A percentile compares a stretch with the other conserved stretches of the same genome.
Conservation (phyloP, 2,329 filamentous ascomycete species). For the Parastagonospora nodorum region DNA sequence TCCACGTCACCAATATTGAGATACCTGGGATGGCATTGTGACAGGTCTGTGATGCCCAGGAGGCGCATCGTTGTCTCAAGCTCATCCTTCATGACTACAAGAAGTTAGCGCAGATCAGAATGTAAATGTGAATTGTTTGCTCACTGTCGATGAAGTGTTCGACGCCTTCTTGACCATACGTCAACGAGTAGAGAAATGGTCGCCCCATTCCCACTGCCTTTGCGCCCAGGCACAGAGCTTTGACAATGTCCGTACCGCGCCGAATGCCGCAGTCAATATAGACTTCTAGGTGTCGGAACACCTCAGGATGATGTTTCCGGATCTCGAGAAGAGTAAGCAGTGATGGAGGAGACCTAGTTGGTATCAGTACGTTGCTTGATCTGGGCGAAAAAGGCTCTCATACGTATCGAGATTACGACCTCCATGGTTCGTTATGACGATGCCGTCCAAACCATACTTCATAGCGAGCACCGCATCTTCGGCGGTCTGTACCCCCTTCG, state of each 20-base stretch:
- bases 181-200: slow-evolving; percentile 64
- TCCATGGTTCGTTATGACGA: slow-evolving; percentile 57
- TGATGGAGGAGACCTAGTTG: slow-evolving; percentile 48
- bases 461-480: slow-evolving; percentile 48
- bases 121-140: neutral
- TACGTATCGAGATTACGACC: slow-evolving; percentile 53
- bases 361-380: neutral
- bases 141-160: slow-evolving; percentile 37
- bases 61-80: slow-evolving; percentile 59
- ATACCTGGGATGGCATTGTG: slow-evolving; percentile 62
- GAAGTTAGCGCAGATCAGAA: neutral
- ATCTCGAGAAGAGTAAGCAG: slow-evolving; percentile 67
- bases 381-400: neutral
- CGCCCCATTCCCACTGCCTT: slow-evolving; percentile 66
- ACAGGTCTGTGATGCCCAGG: slow-evolving; percentile 63
- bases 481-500: slow-evolving; percentile 48
- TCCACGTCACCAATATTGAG: slow-evolving; percentile 52
- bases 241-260: slow-evolving; percentile 68
- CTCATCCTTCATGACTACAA: slow-evolving; percentile 19
- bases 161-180: slow-evolving; percentile 62
- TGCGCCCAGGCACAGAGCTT: slow-evolving; percentile 52
- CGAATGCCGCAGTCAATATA: slow-evolving; percentile 68
- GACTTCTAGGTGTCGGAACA: slow-evolving; percentile 66
- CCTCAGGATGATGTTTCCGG: slow-evolving; percentile 63
- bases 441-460: slow-evolving; percentile 49